Base-by-base conservation (phyloP, 805 yeast species). In the Candida schatavii region DNA sequence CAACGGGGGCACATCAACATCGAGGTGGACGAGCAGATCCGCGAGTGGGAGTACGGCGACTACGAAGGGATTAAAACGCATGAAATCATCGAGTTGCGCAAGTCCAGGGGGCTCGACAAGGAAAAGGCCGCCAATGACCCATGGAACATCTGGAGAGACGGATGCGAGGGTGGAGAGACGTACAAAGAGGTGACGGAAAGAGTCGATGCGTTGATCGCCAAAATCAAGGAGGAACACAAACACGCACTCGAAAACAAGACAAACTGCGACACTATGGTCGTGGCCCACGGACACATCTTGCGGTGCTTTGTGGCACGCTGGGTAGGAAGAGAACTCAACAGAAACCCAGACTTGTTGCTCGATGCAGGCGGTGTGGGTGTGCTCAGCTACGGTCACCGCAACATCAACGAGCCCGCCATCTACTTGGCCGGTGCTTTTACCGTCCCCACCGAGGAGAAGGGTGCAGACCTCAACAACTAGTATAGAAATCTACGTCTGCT, bases 331-430 rank as follows among this genome's bases (percentile, higher is more conserved):
- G 71, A 72, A n/a, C 68, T 85, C 44, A 59, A 66, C 46, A 66
- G 59, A 36, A 86, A 90, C 59, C 97, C 97, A 7, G 79, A 83
- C 50, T 82, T 89, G 61, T 70, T 91, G 61, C 70, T 91, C 51
- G 97, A 91, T 59, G 96, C 98, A 21, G 97, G 97, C 49, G 97
- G 96, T 33, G 87, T 88, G 32, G 96, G 97, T 46, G 96, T 89
- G 2, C 70, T 91, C 56, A 81, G 93, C 49, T 90, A 90, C 62
- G 95, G 88, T 54, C 98, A 90, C 61, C 81, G 83, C 56, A 81
- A 75, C 59, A 74, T 87, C 42, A 74, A 83, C 29, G 97, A 91
- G 64, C 97, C 97, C 3, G 96, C 97, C 0, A 61, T 91, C 43
- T 78, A 74, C 39, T 71, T 91, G 45, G 85, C 96, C 2, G 95